A percentile compares a stretch with the other conserved stretches of the same genome.
These are phyloP conservation scores for Aspergillus hortae DNA, from an alignment of 2,329 filamentous ascomycete species.

Conservation along the genomic window DNA sequence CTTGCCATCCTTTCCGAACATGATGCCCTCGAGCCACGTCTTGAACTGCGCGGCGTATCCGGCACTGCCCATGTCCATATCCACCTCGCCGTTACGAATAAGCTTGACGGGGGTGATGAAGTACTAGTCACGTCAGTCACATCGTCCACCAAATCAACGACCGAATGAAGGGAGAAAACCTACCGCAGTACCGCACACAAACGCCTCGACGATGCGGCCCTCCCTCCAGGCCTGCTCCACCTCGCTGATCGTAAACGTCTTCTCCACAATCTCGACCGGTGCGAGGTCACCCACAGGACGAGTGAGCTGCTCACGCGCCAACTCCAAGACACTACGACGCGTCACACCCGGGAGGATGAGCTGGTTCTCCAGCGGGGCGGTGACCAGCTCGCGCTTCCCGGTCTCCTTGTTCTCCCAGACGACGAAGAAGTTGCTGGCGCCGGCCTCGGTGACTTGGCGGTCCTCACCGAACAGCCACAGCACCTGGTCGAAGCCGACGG, in stretches of 20 bases:
- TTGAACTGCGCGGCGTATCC: conserved; percentile 52
- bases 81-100: conserved; percentile 64
- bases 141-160: too few species aligned
- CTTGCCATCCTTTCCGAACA: conserved; percentile 68
- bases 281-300: conserved; percentile 48
- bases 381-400: conserved; percentile 67
- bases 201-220: conserved; percentile 76
- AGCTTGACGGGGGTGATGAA: conserved; percentile 67
- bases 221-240: conserved; percentile 68
- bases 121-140: conserved; percentile 47
- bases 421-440: conserved; percentile 88
- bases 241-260: conserved; percentile 77
- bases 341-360: conserved; percentile 88
- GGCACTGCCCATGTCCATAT: conserved; percentile 53
- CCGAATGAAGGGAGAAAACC: conserved; percentile 32
- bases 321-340: conserved; percentile 72
- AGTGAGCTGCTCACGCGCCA: conserved; percentile 62
- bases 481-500: conserved; percentile 77
- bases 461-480: conserved; percentile 87
- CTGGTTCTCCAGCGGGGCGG: conserved; percentile 75
- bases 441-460: conserved; percentile 80
- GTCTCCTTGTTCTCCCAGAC: conserved; percentile 62
- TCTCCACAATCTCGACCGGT: conserved; percentile 79
- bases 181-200: conserved; percentile 82
- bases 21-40: conserved; percentile 66